These are phyloP conservation scores for Magnolia officinalis DNA, from an alignment of 164 flowering plant species.

Conservation along the genomic window DNA sequence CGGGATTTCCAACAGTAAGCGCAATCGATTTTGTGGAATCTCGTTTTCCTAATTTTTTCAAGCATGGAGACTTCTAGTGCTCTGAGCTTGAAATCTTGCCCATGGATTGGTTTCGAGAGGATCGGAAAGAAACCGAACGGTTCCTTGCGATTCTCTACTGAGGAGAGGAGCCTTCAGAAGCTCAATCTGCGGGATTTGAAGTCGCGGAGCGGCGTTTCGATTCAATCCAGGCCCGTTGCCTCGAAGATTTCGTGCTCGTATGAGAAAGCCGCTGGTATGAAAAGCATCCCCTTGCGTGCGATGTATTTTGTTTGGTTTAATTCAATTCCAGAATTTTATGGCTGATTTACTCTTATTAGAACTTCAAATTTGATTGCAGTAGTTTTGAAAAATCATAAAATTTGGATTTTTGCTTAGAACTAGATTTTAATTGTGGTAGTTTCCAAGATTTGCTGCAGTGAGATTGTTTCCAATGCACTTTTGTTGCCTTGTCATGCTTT, in stretches of 20 bases:
- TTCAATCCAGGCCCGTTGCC: no score
- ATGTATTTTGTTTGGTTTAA: not conserved
- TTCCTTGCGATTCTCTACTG: conserved; percentile 17
- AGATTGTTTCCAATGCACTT: no score
- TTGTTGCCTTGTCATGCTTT: not conserved
- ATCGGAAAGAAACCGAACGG: conserved; percentile 24
- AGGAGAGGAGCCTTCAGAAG: conserved; percentile 18
- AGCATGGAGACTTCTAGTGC: conserved; percentile 40
- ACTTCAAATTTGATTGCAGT: not conserved
- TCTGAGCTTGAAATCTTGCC: conserved; percentile 25
- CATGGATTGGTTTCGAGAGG: conserved; percentile 27
- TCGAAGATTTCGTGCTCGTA: conserved; percentile 37
- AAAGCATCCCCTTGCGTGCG: not conserved
- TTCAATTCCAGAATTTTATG: not conserved
- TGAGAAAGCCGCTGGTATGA: conserved; percentile 41
- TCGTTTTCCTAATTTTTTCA: not conserved
- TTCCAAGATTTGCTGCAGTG: not conserved
- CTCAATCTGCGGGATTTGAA: conserved; percentile 21
- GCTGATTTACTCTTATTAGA: not conserved
- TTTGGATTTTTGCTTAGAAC: not conserved
- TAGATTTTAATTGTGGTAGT: not conserved
- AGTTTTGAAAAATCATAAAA: not conserved
- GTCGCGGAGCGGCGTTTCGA: conserved; percentile 8
- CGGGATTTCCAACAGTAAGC: not conserved
- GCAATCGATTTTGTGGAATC: not conserved